Conservation (phyloP, 768 basidiomycete species). For the Suillus occidentalis region DNA sequence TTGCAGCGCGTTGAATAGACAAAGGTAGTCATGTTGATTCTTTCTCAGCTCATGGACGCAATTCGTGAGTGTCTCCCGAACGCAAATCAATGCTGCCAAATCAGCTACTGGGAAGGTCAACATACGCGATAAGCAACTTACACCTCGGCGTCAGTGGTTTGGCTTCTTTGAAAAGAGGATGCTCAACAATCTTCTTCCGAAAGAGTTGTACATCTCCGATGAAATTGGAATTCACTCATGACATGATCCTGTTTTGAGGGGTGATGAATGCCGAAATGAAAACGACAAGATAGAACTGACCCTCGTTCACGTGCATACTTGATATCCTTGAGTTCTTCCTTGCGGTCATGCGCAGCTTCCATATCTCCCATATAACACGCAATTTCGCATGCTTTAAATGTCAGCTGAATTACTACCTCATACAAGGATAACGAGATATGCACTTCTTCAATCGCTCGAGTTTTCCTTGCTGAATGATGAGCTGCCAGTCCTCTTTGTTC, state of each 20-base stretch:
- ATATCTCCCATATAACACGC: not conserved
- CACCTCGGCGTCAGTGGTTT: constrained; percentile 43
- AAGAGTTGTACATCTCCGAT: constrained; percentile 33
- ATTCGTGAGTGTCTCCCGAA: not conserved
- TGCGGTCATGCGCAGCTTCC: not conserved
- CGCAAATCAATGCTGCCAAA: not conserved
- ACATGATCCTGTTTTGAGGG: not conserved
- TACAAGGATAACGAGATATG: not conserved
- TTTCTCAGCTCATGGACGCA: not conserved
- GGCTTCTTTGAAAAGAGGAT: constrained; percentile 39
- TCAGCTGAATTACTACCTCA: not conserved
- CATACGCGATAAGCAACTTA: constrained; percentile 21
- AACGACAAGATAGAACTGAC: not conserved
- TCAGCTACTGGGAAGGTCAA: not conserved
- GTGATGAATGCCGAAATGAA: not conserved
- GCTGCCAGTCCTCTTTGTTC: not conserved
- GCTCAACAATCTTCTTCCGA: constrained; percentile 30
- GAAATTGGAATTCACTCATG: not conserved
- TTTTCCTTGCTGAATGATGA: not conserved
- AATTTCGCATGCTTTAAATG: not conserved
- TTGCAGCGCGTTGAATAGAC: not conserved
- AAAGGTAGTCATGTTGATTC: not conserved
- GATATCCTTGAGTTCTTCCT: not conserved
- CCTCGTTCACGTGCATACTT: not conserved
- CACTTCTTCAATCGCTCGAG: not conserved